These are phyloP conservation scores for Diaporthe sp. DNA, from an alignment of 2,329 filamentous ascomycete species.

Conservation along the genomic window DNA sequence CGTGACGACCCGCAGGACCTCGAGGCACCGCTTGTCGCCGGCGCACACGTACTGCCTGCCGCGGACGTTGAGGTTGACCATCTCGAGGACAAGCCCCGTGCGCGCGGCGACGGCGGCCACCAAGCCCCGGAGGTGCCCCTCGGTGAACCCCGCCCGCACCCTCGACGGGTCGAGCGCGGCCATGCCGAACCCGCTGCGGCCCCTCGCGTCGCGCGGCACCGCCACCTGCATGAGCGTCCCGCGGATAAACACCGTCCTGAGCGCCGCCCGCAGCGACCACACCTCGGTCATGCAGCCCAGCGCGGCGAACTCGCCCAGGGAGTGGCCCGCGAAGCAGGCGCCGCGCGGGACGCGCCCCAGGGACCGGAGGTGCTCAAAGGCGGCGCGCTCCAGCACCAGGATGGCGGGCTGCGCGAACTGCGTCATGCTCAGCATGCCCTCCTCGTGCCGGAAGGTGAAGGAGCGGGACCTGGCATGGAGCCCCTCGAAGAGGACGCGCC, in stretches of 20 bases:
- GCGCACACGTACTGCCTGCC: constrained; percentile 54
- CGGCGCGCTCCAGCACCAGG: constrained; percentile 48
- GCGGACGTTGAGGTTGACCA: constrained; percentile 52
- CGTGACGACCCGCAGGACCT: constrained; percentile 96
- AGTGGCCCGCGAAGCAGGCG: constrained; percentile 48
- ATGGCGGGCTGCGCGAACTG: constrained; percentile 53
- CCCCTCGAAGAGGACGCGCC: constrained; percentile 3
- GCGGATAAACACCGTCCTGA: constrained; percentile 49
- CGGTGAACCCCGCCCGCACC: constrained; percentile 44
- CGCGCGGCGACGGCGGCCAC: constrained; percentile 45
- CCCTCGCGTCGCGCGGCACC: constrained; percentile 47
- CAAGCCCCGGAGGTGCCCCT: constrained; percentile 44
- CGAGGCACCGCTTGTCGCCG: constrained; percentile 74
- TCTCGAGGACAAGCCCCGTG: constrained; percentile 48
- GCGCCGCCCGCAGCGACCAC: constrained; percentile 47
- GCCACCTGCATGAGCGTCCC: constrained; percentile 52
- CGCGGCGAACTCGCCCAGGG: constrained; percentile 50
- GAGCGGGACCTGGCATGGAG: constrained; percentile 41
- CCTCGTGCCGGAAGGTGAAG: constrained; percentile 47
- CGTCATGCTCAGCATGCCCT: constrained; percentile 50
- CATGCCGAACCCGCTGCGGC: constrained; percentile 48
- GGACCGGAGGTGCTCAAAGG: constrained; percentile 46
- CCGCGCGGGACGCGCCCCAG: constrained; percentile 45
- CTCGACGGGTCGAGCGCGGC: constrained; percentile 49
- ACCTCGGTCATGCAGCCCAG: constrained; percentile 47